Evolutionary conservation across 2,329 filamentous ascomycete species (phyloP), one percentile per base, ranked within the genome.

Genomic region (Colletotrichum kahawae): DNA sequence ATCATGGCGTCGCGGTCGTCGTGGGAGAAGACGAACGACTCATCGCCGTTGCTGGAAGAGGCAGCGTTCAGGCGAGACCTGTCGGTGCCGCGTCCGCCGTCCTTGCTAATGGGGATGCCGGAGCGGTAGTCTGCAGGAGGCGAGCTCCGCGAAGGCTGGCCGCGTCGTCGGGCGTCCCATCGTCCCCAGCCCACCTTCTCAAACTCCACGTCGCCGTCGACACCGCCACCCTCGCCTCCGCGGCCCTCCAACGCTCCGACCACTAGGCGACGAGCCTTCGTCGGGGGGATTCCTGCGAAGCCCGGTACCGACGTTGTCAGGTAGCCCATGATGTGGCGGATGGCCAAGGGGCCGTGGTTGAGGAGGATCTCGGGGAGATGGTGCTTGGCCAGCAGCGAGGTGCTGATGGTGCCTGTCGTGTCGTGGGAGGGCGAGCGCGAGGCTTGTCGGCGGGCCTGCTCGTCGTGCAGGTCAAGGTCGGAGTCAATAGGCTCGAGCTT

Each of bases 101-200:
- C 81, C 78, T 86, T 88, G 79, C 84, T 83, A 81, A 93, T 93
- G 79, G 91, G 90, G 76, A 93, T 92, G 77, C 88, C 89, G 33
- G 86, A 82, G 62, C 86, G 84, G 79, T 87, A 88, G 82, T 83
- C 81, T 78, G 79, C 87, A 82, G 83, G 87, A 82, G 78, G 82
- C 80, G 79, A 84, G 81, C 83, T 81, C 78, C 88, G 87, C 76
- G 86, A 80, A 57, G 90, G 86, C 76, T 94, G 91, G 70, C 93
- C 94, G 79, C 92, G 92, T 82, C 92, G 90, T 82, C 92, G 92
- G 76, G 96, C 97, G 84, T 97, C 94, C 96, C 96, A 99, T 78
- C 95, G 92, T 75, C 97, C 97, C 96, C 96, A 98, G 81, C 96
- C 96, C 74, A 98, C 95, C 88, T 98, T 98, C 84, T 97, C 94